Percentiles rank a stretch among this genome's conserved stretches.
Conservation (phyloP, 371 early-diverging fungal species). For the Mucor indicus region DNA sequence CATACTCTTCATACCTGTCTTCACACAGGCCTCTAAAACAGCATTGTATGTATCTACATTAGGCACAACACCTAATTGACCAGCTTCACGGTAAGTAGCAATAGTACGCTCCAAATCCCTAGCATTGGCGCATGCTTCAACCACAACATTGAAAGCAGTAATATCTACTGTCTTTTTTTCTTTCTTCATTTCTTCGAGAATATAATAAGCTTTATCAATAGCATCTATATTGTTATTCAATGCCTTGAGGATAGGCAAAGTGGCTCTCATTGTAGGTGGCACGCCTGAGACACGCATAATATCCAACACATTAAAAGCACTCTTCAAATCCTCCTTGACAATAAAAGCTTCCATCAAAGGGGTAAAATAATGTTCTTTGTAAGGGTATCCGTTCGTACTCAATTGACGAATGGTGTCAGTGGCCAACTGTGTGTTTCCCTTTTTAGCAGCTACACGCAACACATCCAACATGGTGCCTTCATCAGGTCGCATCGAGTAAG, state of each 20-base stretch:
- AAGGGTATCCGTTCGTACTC: conserved; percentile 48
- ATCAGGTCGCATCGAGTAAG: conserved; percentile 43
- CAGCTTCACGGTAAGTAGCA: conserved; percentile 53
- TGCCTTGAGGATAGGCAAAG: conserved; percentile 28
- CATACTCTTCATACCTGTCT: conserved; percentile 48
- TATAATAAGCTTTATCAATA: conserved; percentile 51
- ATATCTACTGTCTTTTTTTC: conserved; percentile 54
- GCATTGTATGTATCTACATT: conserved; percentile 62
- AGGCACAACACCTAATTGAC: conserved; percentile 42
- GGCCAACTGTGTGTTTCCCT: conserved; percentile 56
- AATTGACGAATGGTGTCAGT: conserved; percentile 59
- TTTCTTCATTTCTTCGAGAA: conserved; percentile 47
- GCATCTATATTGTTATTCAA: conserved; percentile 23
- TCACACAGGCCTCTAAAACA: conserved; percentile 57
- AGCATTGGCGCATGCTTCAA: conserved; percentile 53
- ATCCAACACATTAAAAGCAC: conserved; percentile 63
- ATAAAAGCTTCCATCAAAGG: conserved; percentile 71
- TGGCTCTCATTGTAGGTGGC: conserved; percentile 37
- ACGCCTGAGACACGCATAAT: conserved; percentile 64
- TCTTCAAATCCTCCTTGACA: conserved; percentile 48
- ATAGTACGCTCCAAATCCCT: conserved; percentile 54
- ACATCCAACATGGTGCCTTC: conserved; percentile 65
- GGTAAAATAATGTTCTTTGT: conserved; percentile 67
- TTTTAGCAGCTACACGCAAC: conserved; percentile 59
- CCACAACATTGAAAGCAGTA: conserved; percentile 61